Conservation (phyloP, 495 filamentous ascomycete genomes). For the Penicillium coffeae region DNA sequence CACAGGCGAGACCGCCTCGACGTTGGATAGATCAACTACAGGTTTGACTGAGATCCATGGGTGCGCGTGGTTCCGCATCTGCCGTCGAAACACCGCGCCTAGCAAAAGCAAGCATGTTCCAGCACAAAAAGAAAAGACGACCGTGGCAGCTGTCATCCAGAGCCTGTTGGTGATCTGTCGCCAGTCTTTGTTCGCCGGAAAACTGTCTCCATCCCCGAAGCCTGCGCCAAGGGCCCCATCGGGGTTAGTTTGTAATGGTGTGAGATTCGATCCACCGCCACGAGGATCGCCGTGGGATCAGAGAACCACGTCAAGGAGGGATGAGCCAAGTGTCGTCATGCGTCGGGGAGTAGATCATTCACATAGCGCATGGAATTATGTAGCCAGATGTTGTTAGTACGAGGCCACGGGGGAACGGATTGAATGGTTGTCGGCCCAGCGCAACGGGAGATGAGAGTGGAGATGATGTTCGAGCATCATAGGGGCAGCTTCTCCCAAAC, state of each 20-base stretch:
- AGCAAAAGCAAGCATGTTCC: too few relatives aligned
- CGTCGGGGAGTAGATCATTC: too few relatives aligned
- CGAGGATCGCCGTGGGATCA: conserved; percentile 20
- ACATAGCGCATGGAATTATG: too few relatives aligned
- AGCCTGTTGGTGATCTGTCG: conserved; percentile 19
- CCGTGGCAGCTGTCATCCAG: conserved; percentile 13
- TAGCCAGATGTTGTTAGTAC: too few relatives aligned
- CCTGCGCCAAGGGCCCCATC: conserved; percentile 21
- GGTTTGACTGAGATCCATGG: background rate
- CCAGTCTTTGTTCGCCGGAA: conserved; percentile 10
- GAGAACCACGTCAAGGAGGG: conserved; percentile 18
- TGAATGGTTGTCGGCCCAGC: conserved; percentile 10
- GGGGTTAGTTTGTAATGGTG: conserved; percentile 14
- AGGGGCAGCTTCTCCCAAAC: too few relatives aligned
- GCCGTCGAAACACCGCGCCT: too few relatives aligned
- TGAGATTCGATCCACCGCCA: conserved; percentile 17
- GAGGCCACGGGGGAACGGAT: too few relatives aligned
- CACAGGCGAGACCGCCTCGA: too few relatives aligned
- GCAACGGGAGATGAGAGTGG: conserved; percentile 16
- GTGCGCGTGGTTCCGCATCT: too few relatives aligned
- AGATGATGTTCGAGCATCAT: too few relatives aligned
- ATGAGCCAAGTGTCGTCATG: conserved; percentile 20
- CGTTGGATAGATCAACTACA: conserved; percentile 10
- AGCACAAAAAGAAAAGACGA: background rate
- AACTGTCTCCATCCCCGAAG: background rate